These are phyloP conservation scores for Plasmodium fragile DNA, from an alignment of 169 alveolate species.

Conservation along the genomic window DNA sequence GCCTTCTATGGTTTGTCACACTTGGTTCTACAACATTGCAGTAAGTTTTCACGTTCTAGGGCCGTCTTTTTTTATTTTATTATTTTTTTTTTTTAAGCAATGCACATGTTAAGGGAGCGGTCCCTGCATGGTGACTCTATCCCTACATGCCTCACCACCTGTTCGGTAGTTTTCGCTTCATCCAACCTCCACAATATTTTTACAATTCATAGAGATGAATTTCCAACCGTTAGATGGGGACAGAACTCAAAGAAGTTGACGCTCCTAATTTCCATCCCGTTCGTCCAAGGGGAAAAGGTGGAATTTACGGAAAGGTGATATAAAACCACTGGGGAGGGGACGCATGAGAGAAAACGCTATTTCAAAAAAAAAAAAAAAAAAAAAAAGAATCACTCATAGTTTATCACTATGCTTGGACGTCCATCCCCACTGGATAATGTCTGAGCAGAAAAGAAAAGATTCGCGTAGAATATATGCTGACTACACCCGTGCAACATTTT, in stretches of 20 bases:
- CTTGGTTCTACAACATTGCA: background rate
- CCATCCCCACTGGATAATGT: background rate
- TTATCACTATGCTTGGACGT: background rate
- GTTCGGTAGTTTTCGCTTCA: background rate
- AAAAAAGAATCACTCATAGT: background rate
- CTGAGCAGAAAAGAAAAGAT: background rate
- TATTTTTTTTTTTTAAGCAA: background rate
- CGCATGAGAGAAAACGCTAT: background rate
- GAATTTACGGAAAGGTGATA: constrained; percentile 72
- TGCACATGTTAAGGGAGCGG: background rate
- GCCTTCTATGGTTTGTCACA: background rate
- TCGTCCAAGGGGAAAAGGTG: constrained; percentile 17
- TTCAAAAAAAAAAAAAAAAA: background rate
- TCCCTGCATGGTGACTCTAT: background rate
- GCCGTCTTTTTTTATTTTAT: background rate
- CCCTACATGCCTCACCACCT: background rate
- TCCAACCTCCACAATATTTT: background rate
- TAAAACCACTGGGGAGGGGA: background rate
- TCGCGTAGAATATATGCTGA: background rate
- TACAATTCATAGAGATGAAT: constrained; percentile 15
- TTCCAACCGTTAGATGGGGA: constrained; percentile 76
- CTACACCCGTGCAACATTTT: background rate
- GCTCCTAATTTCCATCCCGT: constrained; percentile 37
- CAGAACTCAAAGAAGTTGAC: constrained; percentile 54
- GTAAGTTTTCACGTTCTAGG: background rate